These are phyloP conservation scores for Colletotrichum melonis DNA, from an alignment of 2,329 filamentous ascomycete species.

Conservation along the genomic window DNA sequence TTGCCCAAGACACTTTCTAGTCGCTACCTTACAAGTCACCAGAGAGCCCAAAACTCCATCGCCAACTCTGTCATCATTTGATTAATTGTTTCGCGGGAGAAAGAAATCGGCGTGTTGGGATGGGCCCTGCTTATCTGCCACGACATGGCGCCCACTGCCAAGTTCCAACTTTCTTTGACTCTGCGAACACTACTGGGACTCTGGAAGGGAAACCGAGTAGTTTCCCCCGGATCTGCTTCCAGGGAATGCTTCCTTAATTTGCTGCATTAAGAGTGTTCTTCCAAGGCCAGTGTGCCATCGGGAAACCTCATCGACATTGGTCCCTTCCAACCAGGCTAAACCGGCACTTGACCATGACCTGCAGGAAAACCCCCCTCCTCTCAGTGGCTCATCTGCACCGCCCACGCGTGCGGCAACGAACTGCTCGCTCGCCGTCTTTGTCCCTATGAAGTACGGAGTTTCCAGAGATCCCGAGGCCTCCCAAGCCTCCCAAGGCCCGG, in stretches of 20 bases:
- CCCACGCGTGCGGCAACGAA: not conserved
- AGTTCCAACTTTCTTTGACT: not conserved
- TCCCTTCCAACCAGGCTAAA: not conserved
- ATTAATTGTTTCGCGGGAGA: not conserved
- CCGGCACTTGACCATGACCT: conserved; percentile 22
- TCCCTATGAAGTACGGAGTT: not conserved
- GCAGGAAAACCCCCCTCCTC: not conserved
- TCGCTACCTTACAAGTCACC: not conserved
- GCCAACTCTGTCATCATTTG: not conserved
- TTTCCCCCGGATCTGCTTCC: conserved; percentile 2
- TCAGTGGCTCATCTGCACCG: conserved; percentile 18
- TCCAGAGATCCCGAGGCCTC: conserved; percentile 7
- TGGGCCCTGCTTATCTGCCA: conserved; percentile 20
- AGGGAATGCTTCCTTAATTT: not conserved
- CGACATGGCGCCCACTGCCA: conserved; percentile 7
- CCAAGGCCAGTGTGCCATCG: conserved; percentile 22
- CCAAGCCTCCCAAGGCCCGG: not conserved
- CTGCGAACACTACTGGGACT: not conserved
- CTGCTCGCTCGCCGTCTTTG: not conserved
- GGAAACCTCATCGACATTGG: not conserved
- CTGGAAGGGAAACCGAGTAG: not conserved
- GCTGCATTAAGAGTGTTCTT: conserved; percentile 5
- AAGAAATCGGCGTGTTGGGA: not conserved
- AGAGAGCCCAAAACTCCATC: not conserved
- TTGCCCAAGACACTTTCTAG: not conserved